Base-by-base conservation (phyloP, 106 monocot species). In the Allium sativum region DNA sequence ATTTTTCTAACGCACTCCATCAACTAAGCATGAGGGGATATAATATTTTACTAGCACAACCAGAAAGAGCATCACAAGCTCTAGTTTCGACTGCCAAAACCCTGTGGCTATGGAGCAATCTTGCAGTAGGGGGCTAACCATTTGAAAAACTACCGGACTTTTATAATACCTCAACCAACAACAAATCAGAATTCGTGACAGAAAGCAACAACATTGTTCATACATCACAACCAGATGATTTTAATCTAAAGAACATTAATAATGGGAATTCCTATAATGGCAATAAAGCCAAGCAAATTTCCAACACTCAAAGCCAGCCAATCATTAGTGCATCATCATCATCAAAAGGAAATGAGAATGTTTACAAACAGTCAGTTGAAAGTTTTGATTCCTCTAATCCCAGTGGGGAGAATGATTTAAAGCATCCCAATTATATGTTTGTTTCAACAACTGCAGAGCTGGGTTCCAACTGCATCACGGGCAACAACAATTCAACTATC, bases 51-150 rank as follows among this genome's bases (percentile, higher is more conserved):
- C 1, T 31, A 31, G 31, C 31, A 31, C 31, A 31, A 31, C 31
- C 31, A 31, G 31, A 31, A 31, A 31, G 5, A 31, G 31, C 1
- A 31, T 31, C 31, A 31, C 31, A 31, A 5, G 31, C 31, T 2
- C 82, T 90, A 44, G 62, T 47, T 59, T 45, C 71, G 50, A 76
- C 70, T 18, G 74, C 76, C 44, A 85, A 68, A 21, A 67, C 64
- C 65, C 74, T 85, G 12, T 85, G 84, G 84, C 62, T 21, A 18
- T 85, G 80, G 80, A 81, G 68, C 12, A 65, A 53, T 56, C 77
- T 85, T 67, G 45, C 80, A 18, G 67, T 61, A 14, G 80, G 84
- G 18, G 77, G 66, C n/a, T 62, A 75, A 17, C 82, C 78, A 53
- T 62, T 79, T 52, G 68, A 13, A 59, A 42, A 14, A 51, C 41